These are phyloP conservation scores for Xanthoconium purpureum DNA, from an alignment of 768 basidiomycete species.

Conservation along the genomic window DNA sequence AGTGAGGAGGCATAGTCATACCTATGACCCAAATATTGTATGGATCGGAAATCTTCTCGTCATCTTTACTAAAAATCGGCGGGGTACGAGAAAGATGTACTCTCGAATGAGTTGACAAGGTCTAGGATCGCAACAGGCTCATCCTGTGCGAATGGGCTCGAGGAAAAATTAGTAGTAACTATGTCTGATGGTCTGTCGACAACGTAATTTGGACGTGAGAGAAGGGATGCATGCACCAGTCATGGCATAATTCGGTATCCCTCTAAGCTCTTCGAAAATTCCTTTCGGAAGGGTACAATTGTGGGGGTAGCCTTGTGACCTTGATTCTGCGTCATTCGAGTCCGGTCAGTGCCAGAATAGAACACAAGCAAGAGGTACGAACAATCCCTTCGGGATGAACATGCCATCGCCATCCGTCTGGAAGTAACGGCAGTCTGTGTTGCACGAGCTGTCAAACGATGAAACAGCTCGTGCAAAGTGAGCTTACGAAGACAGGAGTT, in stretches of 20 bases:
- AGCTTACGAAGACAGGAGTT: constrained; percentile 9
- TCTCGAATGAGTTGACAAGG: constrained; percentile 13
- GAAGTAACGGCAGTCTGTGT: not conserved
- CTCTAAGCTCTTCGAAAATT: constrained; percentile 9
- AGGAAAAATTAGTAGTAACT: constrained; percentile 17
- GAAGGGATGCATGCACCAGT: constrained; percentile 8
- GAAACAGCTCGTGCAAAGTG: not conserved
- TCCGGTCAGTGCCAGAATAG: not conserved
- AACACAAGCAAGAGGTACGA: not conserved
- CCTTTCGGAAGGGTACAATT: not conserved
- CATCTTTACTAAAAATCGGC: constrained; percentile 2
- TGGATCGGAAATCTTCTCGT: not conserved
- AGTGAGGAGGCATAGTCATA: not conserved
- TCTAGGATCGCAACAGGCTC: constrained; percentile 12
- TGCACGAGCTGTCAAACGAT: not conserved
- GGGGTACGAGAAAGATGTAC: not conserved
- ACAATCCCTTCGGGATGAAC: constrained; percentile 14
- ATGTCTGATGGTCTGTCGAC: constrained; percentile 2
- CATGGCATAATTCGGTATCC: constrained; percentile 15
- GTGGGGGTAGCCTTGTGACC: constrained; percentile 17
- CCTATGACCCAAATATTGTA: constrained; percentile 14
- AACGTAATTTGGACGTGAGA: not conserved
- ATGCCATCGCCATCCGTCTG: constrained; percentile 6
- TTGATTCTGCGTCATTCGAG: constrained; percentile 3
- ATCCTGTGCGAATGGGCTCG: constrained; percentile 14